A percentile compares a stretch with the other conserved stretches of the same genome.
Evolutionary conservation across 1,139 yeast genomes (phyloP).

Genomic region (Kazachstania sp.): DNA sequence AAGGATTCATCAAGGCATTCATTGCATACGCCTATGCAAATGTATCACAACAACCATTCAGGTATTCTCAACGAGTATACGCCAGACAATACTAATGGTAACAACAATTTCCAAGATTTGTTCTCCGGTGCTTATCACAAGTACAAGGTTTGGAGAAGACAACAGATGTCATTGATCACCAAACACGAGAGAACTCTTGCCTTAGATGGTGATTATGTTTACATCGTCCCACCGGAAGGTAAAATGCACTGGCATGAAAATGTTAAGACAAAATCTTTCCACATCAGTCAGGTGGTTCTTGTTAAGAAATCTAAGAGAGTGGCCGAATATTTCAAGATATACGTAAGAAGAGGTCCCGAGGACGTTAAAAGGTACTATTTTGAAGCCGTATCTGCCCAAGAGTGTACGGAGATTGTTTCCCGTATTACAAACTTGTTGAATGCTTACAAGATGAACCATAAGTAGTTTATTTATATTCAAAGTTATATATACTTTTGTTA

Average conservation of each 20-base stretch:
- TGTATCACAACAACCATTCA: constrained; percentile 16
- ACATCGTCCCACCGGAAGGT: constrained; percentile 76
- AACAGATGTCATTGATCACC: constrained; percentile 66
- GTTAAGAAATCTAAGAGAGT: constrained; percentile 72
- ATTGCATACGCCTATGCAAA: constrained; percentile 18
- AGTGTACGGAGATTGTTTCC: constrained; percentile 67
- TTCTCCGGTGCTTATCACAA: constrained; percentile 37
- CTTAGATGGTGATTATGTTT: constrained; percentile 88
- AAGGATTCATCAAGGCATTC: constrained; percentile 29
- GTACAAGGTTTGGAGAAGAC: constrained; percentile 82
- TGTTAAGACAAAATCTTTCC: constrained; percentile 81
- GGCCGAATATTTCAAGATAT: constrained; percentile 73
- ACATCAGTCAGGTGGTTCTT: constrained; percentile 66
- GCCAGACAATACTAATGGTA: constrained; percentile 13
- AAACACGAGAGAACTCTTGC: constrained; percentile 79
- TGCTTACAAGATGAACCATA: constrained; percentile 45
- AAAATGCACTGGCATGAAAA: constrained; percentile 57
- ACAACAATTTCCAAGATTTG: constrained; percentile 24
- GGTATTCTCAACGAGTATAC: constrained; percentile 12
- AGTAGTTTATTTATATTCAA: constrained; percentile 33
- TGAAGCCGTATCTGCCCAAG: constrained; percentile 57
- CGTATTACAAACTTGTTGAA: constrained; percentile 49
- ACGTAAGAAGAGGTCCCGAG: constrained; percentile 53
- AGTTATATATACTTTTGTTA: background rate
- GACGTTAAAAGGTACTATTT: constrained; percentile 76